phyloP scores from a whole-genome alignment of 2,329 filamentous ascomycete genomes.

The Dactylonectria macrodidyma region DNA sequence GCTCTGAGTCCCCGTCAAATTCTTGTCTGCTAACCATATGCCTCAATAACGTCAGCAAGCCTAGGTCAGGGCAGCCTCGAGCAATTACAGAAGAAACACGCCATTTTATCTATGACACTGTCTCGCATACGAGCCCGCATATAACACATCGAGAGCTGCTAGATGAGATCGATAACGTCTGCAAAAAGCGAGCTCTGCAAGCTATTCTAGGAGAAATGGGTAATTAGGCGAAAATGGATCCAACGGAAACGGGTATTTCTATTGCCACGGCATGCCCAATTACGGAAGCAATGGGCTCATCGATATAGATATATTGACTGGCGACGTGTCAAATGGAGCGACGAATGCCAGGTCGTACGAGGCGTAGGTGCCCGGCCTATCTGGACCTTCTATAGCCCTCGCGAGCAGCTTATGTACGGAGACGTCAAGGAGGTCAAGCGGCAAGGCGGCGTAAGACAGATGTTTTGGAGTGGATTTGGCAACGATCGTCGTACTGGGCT shows the following conservation, averaged over 20 bases:
- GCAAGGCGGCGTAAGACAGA: not conserved
- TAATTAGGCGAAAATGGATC: no score
- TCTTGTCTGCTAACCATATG: no score
- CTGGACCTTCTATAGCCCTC: not conserved
- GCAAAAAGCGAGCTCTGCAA: not conserved
- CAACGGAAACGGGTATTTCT: no score
- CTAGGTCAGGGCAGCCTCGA: not conserved
- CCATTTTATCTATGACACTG: not conserved
- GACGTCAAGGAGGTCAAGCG: not conserved
- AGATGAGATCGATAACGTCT: not conserved
- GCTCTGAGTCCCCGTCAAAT: no score
- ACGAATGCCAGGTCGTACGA: not conserved
- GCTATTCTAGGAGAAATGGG: not conserved
- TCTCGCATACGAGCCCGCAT: not conserved
- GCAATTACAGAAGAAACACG: not conserved
- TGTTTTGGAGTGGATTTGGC: no score
- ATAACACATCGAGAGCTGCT: not conserved
- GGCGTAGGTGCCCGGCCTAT: not conserved
- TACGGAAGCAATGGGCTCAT: not conserved
- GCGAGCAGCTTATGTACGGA: not conserved
- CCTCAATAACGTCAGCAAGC: not conserved
- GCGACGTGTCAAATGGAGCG: not conserved
- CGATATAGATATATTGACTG: not conserved
- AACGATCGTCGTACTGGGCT: no score
- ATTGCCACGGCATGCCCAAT: no score